Evolutionary conservation across 2,329 filamentous ascomycete genomes (phyloP).

Genomic region (Paecilomyces formosus): DNA sequence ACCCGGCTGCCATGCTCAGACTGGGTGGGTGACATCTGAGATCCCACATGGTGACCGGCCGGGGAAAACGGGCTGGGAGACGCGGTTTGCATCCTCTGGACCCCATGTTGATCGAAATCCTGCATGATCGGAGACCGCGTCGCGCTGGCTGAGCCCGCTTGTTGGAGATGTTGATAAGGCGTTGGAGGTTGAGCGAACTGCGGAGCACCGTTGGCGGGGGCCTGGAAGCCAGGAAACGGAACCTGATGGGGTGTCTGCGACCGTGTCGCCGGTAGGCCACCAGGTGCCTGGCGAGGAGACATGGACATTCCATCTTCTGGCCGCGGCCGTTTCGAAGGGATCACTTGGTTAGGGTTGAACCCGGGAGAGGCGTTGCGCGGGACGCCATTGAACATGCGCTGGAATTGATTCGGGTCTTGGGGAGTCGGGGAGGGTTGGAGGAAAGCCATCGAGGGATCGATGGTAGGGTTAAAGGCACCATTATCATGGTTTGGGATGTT

Average conservation of each 20-base stretch:
- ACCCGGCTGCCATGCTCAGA: constrained; percentile 63
- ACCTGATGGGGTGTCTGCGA: constrained; percentile 86
- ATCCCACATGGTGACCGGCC: constrained; percentile 61
- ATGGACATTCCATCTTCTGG: constrained; percentile 79
- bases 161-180: constrained; percentile 74
- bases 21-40: constrained; percentile 67
- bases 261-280: constrained; percentile 71
- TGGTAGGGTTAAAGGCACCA: constrained; percentile 40
- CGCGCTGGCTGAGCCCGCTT: constrained; percentile 71
- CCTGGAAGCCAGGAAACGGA: constrained; percentile 63
- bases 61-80: constrained; percentile 89
- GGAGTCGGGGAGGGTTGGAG: constrained; percentile 38
- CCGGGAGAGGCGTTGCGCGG: constrained; percentile 76
- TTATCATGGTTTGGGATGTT: constrained; percentile 42
- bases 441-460: constrained; percentile 42
- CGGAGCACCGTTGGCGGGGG: constrained; percentile 54
- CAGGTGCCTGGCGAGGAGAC: constrained; percentile 69
- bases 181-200: constrained; percentile 54
- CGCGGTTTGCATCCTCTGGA: constrained; percentile 78
- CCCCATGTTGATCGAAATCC: constrained; percentile 55
- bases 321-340: constrained; percentile 81
- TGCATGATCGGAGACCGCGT: constrained; percentile 93
- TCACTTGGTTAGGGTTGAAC: constrained; percentile 72
- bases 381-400: constrained; percentile 70
- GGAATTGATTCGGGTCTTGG: constrained; percentile 47